Conservation (phyloP, 2,329 filamentous ascomycete genomes). For the Uncinocarpus reesii region DNA sequence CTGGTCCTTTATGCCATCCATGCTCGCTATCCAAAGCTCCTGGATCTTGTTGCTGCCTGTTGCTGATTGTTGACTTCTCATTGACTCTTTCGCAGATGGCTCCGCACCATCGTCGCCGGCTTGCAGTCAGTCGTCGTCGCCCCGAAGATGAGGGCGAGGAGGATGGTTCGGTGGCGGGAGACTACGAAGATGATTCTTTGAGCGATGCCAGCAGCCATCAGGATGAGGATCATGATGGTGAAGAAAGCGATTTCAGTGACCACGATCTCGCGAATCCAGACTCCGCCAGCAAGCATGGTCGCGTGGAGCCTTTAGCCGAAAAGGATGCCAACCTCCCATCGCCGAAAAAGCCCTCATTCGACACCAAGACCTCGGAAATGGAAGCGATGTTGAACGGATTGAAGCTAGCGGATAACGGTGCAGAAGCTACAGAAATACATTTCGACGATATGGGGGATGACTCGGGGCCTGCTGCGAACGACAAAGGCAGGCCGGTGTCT, state of each 20-base stretch:
- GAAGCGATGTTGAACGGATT: slow-evolving; percentile 53
- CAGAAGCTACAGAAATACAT: slow-evolving; percentile 37
- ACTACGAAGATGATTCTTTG: slow-evolving; percentile 51
- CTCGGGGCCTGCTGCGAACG: slow-evolving; percentile 27
- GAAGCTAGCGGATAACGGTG: slow-evolving; percentile 35
- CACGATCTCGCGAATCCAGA: slow-evolving; percentile 33
- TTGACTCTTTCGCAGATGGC: slow-evolving; percentile 28
- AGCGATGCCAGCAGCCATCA: slow-evolving; percentile 50
- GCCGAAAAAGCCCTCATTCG: slow-evolving; percentile 26
- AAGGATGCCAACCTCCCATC: slow-evolving; percentile 30
- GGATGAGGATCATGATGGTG: slow-evolving; percentile 49
- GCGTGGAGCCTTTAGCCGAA: slow-evolving; percentile 12
- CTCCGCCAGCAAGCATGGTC: slow-evolving; percentile 13
- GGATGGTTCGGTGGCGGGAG: slow-evolving; percentile 40
- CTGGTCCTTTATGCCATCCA: background rate
- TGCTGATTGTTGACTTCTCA: background rate
- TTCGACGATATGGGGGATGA: slow-evolving; percentile 42
- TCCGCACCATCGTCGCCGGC: slow-evolving; percentile 33
- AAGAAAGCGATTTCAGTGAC: slow-evolving; percentile 49
- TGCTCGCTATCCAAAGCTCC: background rate
- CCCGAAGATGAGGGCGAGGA: slow-evolving; percentile 41
- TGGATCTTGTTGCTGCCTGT: background rate
- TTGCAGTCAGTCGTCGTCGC: slow-evolving; percentile 37
- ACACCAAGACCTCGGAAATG: slow-evolving; percentile 44
- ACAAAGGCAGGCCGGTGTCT: slow-evolving; percentile 41